phyloP scores from a whole-genome alignment of 208 protist species.

The Trypanosoma scelopori region DNA sequence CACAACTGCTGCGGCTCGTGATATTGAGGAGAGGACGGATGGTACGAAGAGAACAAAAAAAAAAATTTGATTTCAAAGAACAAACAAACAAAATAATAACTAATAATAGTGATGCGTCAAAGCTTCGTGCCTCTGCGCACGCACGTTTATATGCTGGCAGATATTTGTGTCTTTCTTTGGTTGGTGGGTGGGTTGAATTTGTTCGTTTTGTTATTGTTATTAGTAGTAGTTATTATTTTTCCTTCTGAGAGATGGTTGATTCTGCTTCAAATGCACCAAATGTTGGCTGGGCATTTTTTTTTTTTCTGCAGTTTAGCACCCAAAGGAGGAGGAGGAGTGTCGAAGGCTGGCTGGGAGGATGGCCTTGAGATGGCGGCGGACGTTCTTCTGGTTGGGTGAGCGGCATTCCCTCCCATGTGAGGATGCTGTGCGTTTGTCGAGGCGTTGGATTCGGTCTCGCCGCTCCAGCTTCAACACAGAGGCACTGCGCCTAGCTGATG shows the following conservation, averaged over 20 bases:
- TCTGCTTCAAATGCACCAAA: not conserved
- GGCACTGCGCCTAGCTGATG: not conserved
- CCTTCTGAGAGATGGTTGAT: too few relatives aligned
- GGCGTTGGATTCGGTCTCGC: not conserved
- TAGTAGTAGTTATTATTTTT: too few relatives aligned
- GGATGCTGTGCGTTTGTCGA: not conserved
- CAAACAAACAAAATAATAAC: too few relatives aligned
- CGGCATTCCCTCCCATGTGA: conserved; percentile 2
- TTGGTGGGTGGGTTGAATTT: not conserved
- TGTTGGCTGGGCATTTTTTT: not conserved
- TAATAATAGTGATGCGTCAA: too few relatives aligned
- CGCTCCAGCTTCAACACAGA: not conserved
- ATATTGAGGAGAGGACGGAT: too few relatives aligned
- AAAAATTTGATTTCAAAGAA: too few relatives aligned
- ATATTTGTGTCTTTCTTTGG: not conserved
- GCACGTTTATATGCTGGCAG: not conserved
- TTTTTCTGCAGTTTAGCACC: conserved; percentile 5
- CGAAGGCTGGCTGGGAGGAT: too few relatives aligned
- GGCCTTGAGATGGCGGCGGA: not conserved
- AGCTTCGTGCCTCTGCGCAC: too few relatives aligned
- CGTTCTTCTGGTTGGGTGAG: not conserved
- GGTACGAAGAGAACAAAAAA: too few relatives aligned
- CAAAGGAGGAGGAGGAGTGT: not conserved
- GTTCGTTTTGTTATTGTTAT: too few relatives aligned
- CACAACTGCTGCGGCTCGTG: not conserved